A percentile compares a stretch with the other conserved stretches of the same genome.
These are phyloP conservation scores for Ensete glaucum DNA, from an alignment of 176 grass and related monocot species.

Conservation along the genomic window DNA sequence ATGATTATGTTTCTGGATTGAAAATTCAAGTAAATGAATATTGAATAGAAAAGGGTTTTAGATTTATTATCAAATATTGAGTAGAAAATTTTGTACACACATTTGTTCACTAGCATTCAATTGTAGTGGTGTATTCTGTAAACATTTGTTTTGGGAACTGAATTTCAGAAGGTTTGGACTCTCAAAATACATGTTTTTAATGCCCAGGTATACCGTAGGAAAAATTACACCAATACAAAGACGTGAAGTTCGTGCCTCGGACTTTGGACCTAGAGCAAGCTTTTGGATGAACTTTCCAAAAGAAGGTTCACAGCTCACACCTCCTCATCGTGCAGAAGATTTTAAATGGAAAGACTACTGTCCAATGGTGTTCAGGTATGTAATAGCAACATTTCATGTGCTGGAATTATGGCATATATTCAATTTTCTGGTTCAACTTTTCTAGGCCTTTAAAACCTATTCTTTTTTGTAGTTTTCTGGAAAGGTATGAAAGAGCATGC, in stretches of 20 bases:
- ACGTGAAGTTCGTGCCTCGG: constrained; percentile 85
- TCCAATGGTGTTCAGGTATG: constrained; percentile 95
- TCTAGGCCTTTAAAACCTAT: too few relatives aligned
- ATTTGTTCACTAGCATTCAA: too few relatives aligned
- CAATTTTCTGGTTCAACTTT: background rate
- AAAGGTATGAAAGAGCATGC: too few relatives aligned
- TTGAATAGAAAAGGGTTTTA: too few relatives aligned
- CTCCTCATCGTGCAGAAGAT: constrained; percentile 77
- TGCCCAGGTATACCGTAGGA: constrained; percentile 86
- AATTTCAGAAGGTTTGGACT: background rate
- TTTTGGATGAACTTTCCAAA: constrained; percentile 98
- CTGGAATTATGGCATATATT: background rate
- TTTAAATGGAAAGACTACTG: constrained; percentile 99
- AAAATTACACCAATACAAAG: constrained; percentile 97
- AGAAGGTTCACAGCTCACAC: constrained; percentile 83
- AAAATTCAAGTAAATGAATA: too few relatives aligned
- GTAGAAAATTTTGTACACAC: too few relatives aligned
- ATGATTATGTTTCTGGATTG: too few relatives aligned
- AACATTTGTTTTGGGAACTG: too few relatives aligned
- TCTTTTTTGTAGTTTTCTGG: too few relatives aligned
- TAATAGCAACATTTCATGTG: constrained; percentile 4
- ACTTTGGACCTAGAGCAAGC: constrained; percentile 91
- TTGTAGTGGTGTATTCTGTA: too few relatives aligned
- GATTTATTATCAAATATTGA: too few relatives aligned
- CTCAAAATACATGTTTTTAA: background rate